Percentiles rank a stretch among this genome's conserved stretches.
Conservation (phyloP, 2,329 filamentous ascomycete species). For the Hyphodiscus sp. region DNA sequence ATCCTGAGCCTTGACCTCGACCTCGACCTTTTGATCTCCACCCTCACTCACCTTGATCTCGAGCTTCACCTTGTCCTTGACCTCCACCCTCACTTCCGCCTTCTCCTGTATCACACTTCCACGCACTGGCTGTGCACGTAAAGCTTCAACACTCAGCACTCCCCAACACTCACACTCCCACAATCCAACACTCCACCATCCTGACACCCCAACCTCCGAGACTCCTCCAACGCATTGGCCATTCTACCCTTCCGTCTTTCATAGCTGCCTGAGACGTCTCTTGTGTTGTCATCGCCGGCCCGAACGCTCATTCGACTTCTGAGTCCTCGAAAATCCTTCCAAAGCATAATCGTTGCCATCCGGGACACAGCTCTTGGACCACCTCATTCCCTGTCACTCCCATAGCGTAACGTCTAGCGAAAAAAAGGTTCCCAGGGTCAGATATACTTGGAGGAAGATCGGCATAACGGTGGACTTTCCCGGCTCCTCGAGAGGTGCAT, state of each 20-base stretch:
- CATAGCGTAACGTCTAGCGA: not conserved
- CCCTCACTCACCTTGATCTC: no score
- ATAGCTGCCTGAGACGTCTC: constrained; percentile 22
- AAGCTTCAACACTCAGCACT: constrained; percentile 12
- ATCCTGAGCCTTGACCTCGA: no score
- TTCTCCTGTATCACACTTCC: constrained; percentile 12
- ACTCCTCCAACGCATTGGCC: constrained; percentile 19
- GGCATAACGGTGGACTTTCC: constrained; percentile 14
- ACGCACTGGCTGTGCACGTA: constrained; percentile 20
- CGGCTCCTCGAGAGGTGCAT: constrained; percentile 17
- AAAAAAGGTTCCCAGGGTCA: not conserved
- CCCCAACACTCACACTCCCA: constrained; percentile 16
- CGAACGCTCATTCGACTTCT: not conserved
- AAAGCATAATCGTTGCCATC: constrained; percentile 7
- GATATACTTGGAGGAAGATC: constrained; percentile 6
- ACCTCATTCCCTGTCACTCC: not conserved
- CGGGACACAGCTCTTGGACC: not conserved
- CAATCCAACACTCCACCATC: constrained; percentile 18
- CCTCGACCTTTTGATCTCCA: no score
- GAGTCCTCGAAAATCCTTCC: constrained; percentile 2
- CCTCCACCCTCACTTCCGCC: no score
- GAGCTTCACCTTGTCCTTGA: no score
- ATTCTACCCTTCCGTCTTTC: constrained; percentile 13
- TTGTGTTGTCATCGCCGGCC: constrained; percentile 8
- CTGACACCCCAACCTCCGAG: not conserved